phyloP scores from a whole-genome alignment of 2,329 filamentous ascomycete genomes.

The Aspergillus oerlinghausenensis region DNA sequence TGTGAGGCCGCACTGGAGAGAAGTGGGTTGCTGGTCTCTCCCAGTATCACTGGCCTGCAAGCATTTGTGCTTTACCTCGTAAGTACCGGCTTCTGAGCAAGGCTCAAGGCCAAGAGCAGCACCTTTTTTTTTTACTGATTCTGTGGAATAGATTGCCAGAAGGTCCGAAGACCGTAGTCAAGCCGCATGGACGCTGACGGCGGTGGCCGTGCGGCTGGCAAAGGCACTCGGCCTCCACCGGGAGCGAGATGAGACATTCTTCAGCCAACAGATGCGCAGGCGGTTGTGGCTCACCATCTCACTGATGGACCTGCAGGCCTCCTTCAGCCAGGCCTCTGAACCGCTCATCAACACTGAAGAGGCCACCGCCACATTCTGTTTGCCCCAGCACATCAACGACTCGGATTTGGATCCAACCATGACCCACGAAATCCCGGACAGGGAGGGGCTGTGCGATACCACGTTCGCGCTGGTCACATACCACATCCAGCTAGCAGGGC shows the following conservation, averaged over 20 bases:
- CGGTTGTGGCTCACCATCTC: slow-evolving; percentile 7
- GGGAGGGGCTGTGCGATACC: slow-evolving; percentile 23
- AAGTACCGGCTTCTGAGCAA: neutral
- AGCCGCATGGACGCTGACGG: slow-evolving; percentile 27
- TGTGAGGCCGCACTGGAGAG: slow-evolving; percentile 15
- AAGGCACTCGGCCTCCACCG: slow-evolving; percentile 19
- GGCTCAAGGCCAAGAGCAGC: neutral
- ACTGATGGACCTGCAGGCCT: slow-evolving; percentile 5
- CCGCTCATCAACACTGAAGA: slow-evolving; percentile 12
- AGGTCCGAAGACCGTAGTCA: slow-evolving; percentile 21
- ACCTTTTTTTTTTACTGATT: neutral
- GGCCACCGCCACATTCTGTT: slow-evolving; percentile 2
- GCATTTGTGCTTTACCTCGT: slow-evolving; percentile 21
- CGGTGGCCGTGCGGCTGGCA: slow-evolving; percentile 26
- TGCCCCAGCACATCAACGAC: slow-evolving; percentile 21
- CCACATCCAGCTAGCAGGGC: slow-evolving; percentile 15
- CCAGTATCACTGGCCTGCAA: slow-evolving; percentile 18
- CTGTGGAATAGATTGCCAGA: slow-evolving; percentile 9
- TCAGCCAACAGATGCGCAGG: slow-evolving; percentile 4
- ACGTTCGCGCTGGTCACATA: slow-evolving; percentile 28
- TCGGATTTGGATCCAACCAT: slow-evolving; percentile 20
- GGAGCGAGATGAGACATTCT: slow-evolving; percentile 17
- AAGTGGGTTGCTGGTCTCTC: slow-evolving; percentile 10
- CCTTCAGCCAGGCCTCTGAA: neutral
- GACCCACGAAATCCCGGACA: slow-evolving; percentile 6